Conservation (phyloP, 345 rosid genomes). For the Eucalyptus pumila region DNA sequence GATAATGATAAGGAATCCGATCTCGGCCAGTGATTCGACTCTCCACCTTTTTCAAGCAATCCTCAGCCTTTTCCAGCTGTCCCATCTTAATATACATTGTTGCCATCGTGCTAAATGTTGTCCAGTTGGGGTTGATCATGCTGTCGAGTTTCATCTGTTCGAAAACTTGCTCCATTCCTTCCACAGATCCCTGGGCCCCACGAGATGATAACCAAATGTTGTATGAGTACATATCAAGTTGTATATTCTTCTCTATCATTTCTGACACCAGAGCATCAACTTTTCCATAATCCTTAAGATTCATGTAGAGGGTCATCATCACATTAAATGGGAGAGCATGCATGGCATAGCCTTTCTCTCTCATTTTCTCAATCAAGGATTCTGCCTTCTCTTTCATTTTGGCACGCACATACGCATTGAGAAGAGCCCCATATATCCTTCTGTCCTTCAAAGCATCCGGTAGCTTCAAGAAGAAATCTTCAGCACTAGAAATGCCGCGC, state of each 20-base stretch:
- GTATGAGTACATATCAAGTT: conserved; percentile 73
- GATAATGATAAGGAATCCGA: conserved; percentile 83
- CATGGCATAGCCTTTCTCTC: conserved; percentile 45
- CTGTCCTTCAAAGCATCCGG: conserved; percentile 59
- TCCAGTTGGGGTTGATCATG: conserved; percentile 67
- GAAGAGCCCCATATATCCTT: conserved; percentile 74
- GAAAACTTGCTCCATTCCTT: conserved; percentile 70
- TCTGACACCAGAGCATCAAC: conserved; percentile 61
- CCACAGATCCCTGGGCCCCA: conserved; percentile 55
- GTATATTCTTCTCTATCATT: conserved; percentile 63
- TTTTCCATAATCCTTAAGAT: conserved; percentile 56
- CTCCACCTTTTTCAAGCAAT: conserved; percentile 68
- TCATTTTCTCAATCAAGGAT: conserved; percentile 47
- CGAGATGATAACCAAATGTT: conserved; percentile 90
- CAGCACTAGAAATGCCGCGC: conserved; percentile 60
- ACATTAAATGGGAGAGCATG: conserved; percentile 83
- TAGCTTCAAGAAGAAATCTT: conserved; percentile 45
- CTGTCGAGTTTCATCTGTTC: conserved; percentile 59
- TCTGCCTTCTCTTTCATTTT: conserved; percentile 64
- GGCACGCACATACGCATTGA: conserved; percentile 62
- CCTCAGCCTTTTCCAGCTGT: conserved; percentile 62
- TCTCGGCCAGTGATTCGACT: conserved; percentile 71
- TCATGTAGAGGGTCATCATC: conserved; percentile 97
- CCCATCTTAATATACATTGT: conserved; percentile 83
- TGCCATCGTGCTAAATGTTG: conserved; percentile 89